A percentile compares a stretch with the other conserved stretches of the same genome.
phyloP scores from a whole-genome alignment of 805 yeast genomes.

The Hemisphaericaspora nanyangensis region DNA sequence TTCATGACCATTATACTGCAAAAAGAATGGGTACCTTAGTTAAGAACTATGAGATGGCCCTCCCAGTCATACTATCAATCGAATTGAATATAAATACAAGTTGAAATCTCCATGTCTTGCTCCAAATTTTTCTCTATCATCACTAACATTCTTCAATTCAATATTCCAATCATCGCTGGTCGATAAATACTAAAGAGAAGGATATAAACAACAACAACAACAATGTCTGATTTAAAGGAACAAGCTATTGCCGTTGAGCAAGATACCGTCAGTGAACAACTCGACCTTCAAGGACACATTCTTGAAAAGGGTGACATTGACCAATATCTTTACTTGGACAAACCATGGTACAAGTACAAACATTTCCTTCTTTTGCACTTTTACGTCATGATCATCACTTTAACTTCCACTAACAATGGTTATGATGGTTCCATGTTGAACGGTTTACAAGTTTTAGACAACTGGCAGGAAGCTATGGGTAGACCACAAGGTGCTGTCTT shows the following conservation, averaged over 20 bases:
- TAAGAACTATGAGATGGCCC: too few species aligned
- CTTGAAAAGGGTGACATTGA: conserved; percentile 10
- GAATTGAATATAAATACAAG: neutral
- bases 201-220: neutral
- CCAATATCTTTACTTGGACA: conserved; percentile 14
- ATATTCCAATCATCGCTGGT: conserved; percentile 3
- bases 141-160: neutral
- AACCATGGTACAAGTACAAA: conserved; percentile 30
- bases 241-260: conserved; percentile 1
- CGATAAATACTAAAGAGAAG: conserved; percentile 1
- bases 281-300: neutral
- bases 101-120: neutral
- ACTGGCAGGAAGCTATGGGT: conserved; percentile 40
- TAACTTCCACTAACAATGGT: conserved; percentile 47
- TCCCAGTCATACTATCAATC: neutral
- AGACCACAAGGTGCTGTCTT: conserved; percentile 35
- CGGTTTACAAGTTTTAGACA: conserved; percentile 43
- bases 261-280: conserved; percentile 5
- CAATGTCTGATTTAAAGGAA: too few species aligned
- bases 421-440: conserved; percentile 49
- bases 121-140: neutral
- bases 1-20: too few species aligned
- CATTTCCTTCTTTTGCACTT: conserved; percentile 37
- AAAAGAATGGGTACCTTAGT: too few species aligned
- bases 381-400: conserved; percentile 37